Percentiles rank a stretch among this genome's conserved stretches.
These are phyloP conservation scores for Cyclaneusma minus DNA, from an alignment of 2,329 filamentous ascomycete species.

Conservation along the genomic window DNA sequence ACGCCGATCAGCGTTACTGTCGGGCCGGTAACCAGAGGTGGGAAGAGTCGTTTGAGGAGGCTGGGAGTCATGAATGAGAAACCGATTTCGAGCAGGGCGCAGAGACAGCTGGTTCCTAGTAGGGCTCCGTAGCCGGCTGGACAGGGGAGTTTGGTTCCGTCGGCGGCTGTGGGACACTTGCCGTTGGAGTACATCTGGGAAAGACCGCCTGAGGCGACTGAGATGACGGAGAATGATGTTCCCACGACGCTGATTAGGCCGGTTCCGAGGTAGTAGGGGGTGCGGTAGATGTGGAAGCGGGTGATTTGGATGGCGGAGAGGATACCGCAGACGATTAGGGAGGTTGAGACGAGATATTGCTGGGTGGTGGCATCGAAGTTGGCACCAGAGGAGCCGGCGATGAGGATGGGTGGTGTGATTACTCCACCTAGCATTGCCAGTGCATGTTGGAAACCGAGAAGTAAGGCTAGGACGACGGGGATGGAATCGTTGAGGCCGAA, in stretches of 20 bases:
- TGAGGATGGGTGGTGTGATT: constrained; percentile 65
- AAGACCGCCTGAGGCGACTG: constrained; percentile 56
- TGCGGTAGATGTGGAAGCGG: constrained; percentile 55
- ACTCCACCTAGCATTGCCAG: constrained; percentile 62
- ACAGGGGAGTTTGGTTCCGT: constrained; percentile 55
- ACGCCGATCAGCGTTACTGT: constrained; percentile 63
- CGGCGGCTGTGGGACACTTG: constrained; percentile 40
- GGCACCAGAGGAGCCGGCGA: constrained; percentile 43
- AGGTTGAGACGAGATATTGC: constrained; percentile 67
- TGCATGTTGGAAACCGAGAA: constrained; percentile 68
- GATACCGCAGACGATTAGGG: constrained; percentile 64
- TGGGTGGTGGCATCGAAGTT: constrained; percentile 44
- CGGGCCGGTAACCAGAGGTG: constrained; percentile 62
- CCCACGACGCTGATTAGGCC: constrained; percentile 69
- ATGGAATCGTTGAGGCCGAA: constrained; percentile 71
- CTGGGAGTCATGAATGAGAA: constrained; percentile 61
- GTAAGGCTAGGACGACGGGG: constrained; percentile 56
- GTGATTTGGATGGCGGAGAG: constrained; percentile 66
- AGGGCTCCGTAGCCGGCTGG: constrained; percentile 64
- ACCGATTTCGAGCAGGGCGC: constrained; percentile 52
- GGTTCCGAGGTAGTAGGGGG: constrained; percentile 61
- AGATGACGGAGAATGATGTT: constrained; percentile 63
- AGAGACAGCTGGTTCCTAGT: constrained; percentile 52
- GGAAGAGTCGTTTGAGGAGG: constrained; percentile 57
- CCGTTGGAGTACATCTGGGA: constrained; percentile 65